These are phyloP conservation scores for Starmerella apicola DNA, from an alignment of 805 yeast genomes.

Conservation along the genomic window DNA sequence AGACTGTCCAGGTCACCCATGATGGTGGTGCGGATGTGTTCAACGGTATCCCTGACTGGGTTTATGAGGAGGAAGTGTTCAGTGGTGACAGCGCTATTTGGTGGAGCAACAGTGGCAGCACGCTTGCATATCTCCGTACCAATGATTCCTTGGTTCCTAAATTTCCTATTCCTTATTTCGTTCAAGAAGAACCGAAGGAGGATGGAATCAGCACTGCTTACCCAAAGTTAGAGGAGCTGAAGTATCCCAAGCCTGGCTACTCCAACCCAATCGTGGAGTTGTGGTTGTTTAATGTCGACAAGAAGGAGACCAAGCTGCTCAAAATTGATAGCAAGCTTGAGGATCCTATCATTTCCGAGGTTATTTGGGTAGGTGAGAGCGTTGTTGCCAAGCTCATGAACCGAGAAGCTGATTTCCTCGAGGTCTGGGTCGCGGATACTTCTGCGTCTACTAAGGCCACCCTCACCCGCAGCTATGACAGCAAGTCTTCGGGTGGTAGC, in stretches of 20 bases:
- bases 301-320: conserved; percentile 17
- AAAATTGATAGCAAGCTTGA: conserved; percentile 8
- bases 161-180: conserved; percentile 60
- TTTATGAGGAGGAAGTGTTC: conserved; percentile 81
- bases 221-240: conserved; percentile 48
- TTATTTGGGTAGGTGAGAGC: conserved; percentile 52
- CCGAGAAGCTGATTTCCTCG: conserved; percentile 54
- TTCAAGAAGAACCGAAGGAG: conserved; percentile 2
- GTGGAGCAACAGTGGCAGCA: conserved; percentile 77
- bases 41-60: conserved; percentile 91
- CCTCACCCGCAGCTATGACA: conserved; percentile 38
- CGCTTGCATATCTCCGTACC: conserved; percentile 49
- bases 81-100: conserved; percentile 59
- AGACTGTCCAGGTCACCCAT: conserved; percentile 40
- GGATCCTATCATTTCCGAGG: conserved; percentile 50
- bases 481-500: conserved; percentile 34
- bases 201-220: conserved; percentile 38
- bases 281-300: conserved; percentile 34
- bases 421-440: conserved; percentile 42
- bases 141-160: conserved; percentile 66
- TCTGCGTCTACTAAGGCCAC: conserved; percentile 27
- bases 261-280: conserved; percentile 57
- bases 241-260: conserved; percentile 78
- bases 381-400: conserved; percentile 48
- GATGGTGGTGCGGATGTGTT: conserved; percentile 64